Evolutionary conservation across 2,329 filamentous ascomycete species (phyloP), one percentile per base, ranked within the genome.

Genomic region (Sclerotinia subarctica): DNA sequence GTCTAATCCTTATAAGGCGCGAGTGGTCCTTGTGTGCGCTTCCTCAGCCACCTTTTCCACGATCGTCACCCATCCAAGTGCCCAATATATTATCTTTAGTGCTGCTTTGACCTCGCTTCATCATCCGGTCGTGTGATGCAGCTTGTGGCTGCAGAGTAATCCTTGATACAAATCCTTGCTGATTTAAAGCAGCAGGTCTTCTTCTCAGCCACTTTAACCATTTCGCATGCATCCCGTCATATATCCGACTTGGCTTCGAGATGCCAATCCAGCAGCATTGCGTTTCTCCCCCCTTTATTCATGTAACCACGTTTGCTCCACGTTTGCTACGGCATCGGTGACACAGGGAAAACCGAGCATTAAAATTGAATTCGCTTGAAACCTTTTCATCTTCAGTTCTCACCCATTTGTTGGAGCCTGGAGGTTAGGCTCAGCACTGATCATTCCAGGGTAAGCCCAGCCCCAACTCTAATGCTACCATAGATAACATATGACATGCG

Each of bases 1-100:
- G n/a, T 42, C 42, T 46, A 65, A 65, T 65, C 62, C 49, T 65
- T 65, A 65, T 57, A 65, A 32, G 62, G 52, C 52, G 62, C n/a
- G 35, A 46, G 49, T 65, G 35, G 24, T 57, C 42, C 62, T 46
- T 13, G 32, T 62, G 38, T 21, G 42, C 13, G 35, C 46, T 38
- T 38, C 46, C 15, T 63, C 59, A 51, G 59, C 59, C 46, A 51
- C 46, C n/a, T 62, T 62, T 62, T 19, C 29, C 26, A 32, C 26
- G 19, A 49, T 60, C 57, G n/a, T 59, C 44, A n/a, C 46, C 29
- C 29, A 38, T 38, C n/a, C 46, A 63, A 51, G 29, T 26, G 15
- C 10, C 46, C 24, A 51, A 35, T 51, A 29, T 21, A 26, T 35
- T 51, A 38, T 19, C n/a, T 35, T 26, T 38, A 46, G 19, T 62